phyloP scores from a whole-genome alignment of 345 rosid species.

The Jatropha curcas region DNA sequence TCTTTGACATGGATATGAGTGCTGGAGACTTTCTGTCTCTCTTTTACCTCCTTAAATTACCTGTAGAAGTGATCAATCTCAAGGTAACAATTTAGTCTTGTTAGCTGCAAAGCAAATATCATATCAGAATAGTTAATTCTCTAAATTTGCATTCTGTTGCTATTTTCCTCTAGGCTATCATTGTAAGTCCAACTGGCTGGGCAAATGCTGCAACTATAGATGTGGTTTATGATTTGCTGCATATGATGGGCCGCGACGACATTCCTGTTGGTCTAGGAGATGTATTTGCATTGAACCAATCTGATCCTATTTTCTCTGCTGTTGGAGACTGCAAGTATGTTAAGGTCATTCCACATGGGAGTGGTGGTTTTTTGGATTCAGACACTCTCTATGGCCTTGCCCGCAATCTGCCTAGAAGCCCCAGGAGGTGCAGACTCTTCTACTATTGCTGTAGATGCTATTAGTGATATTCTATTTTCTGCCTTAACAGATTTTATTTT shows the following conservation, averaged over 20 bases:
- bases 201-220: constrained; percentile 93
- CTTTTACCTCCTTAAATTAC: constrained; percentile 80
- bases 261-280: constrained; percentile 82
- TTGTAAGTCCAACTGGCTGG: constrained; percentile 91
- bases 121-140: too few species aligned
- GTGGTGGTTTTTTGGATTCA: constrained; percentile 85
- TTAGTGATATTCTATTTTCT: neutral
- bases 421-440: constrained; percentile 76
- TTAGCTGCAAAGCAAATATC: too few species aligned
- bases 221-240: constrained; percentile 75
- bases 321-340: constrained; percentile 83
- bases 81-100: constrained; percentile 47
- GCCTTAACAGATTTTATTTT: constrained; percentile 6
- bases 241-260: constrained; percentile 99
- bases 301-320: constrained; percentile 41
- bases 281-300: constrained; percentile 65
- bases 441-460: neutral
- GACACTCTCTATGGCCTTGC: constrained; percentile 91
- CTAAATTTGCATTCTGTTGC: neutral
- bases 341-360: constrained; percentile 72
- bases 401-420: constrained; percentile 75
- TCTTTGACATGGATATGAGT: constrained; percentile 98
- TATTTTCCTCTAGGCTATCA: constrained; percentile 54
- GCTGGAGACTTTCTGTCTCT: constrained; percentile 85
- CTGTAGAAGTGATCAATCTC: constrained; percentile 64